phyloP scores from a whole-genome alignment of 495 filamentous ascomycete species.

The Hypoxylon fragiforme region DNA sequence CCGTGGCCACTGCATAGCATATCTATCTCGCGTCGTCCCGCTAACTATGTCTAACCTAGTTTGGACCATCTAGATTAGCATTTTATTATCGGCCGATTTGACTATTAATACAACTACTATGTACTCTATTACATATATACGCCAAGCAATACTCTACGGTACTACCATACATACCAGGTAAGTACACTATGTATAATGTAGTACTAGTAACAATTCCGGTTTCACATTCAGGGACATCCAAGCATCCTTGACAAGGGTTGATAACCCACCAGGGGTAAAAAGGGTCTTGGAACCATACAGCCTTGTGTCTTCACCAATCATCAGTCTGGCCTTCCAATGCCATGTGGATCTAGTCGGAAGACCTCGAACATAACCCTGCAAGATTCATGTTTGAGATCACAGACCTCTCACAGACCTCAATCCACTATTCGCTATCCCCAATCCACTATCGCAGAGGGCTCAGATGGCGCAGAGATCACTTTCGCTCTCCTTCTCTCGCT shows the following conservation, averaged over 20 bases:
- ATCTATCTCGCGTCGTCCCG: too few relatives aligned
- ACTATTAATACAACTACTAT: too few relatives aligned
- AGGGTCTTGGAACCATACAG: constrained; percentile 24
- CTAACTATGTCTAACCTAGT: too few relatives aligned
- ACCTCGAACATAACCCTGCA: constrained; percentile 36
- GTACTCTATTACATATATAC: too few relatives aligned
- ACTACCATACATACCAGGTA: too few relatives aligned
- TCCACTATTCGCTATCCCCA: background rate
- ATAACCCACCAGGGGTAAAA: constrained; percentile 15
- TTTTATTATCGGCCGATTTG: too few relatives aligned
- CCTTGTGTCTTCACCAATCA: constrained; percentile 26
- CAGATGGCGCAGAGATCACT: constrained; percentile 19
- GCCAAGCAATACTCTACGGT: too few relatives aligned
- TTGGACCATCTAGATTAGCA: too few relatives aligned
- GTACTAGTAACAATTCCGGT: constrained; percentile 23
- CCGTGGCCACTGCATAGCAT: too few relatives aligned
- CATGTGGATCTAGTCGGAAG: constrained; percentile 20
- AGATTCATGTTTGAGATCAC: constrained; percentile 38
- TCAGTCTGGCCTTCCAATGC: constrained; percentile 8
- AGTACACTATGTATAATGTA: too few relatives aligned
- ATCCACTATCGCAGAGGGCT: constrained; percentile 25
- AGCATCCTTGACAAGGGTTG: constrained; percentile 18
- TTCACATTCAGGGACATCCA: constrained; percentile 16
- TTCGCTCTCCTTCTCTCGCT: constrained; percentile 14
- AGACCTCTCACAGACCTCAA: too few relatives aligned